Conservation (phyloP, 179 eudicot species). For the Spinacia oleracea region DNA sequence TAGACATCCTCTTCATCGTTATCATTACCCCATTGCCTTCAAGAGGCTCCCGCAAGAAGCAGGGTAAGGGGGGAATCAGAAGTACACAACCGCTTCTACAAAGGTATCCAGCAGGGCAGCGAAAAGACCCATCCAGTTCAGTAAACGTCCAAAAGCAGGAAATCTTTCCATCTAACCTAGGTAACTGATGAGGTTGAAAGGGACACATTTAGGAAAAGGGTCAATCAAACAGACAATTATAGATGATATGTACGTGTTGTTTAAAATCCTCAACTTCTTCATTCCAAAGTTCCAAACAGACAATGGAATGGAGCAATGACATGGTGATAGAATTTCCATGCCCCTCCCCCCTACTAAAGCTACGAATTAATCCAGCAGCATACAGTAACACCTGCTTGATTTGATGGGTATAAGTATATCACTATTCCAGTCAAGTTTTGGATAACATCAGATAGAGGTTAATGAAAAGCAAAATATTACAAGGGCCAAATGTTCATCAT, state of each 20-base stretch:
- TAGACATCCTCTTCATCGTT: not conserved
- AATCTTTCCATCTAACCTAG: not conserved
- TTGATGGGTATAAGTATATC: not conserved
- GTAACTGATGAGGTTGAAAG: not conserved
- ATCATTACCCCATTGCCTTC: no score
- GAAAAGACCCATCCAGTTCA: not conserved
- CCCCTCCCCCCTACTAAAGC: not conserved
- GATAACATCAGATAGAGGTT: not conserved
- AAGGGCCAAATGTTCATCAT: not conserved
- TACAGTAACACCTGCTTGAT: not conserved
- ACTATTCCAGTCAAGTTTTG: constrained; percentile 4
- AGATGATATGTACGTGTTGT: no score
- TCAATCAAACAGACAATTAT: not conserved
- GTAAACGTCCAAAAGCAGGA: constrained; percentile 3
- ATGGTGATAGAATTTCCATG: not conserved
- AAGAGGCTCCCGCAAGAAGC: no score
- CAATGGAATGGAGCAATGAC: not conserved
- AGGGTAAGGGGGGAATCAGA: no score
- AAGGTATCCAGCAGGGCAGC: not conserved
- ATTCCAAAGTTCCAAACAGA: not conserved
- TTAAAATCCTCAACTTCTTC: not conserved
- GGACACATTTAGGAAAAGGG: not conserved
- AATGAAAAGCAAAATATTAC: not conserved
- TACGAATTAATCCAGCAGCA: constrained; percentile 3
- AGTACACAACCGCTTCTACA: not conserved